Evolutionary conservation across 257 asterid species (phyloP).

Genomic region (Jacaranda copaia): DNA sequence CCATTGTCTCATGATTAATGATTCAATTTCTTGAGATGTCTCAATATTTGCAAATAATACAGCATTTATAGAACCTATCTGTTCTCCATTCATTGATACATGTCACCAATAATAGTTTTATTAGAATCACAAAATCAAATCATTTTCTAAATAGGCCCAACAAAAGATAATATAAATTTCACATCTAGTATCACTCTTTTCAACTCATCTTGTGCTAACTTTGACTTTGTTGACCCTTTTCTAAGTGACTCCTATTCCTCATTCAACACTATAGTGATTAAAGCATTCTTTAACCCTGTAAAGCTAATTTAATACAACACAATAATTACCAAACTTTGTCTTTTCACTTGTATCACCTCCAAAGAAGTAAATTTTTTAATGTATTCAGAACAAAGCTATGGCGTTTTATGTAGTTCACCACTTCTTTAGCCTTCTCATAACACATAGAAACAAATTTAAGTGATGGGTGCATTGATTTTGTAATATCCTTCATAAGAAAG

Average conservation of each 20-base stretch:
- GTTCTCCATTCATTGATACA: constrained; percentile 14
- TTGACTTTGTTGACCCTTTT: constrained; percentile 12
- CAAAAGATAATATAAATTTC: not conserved
- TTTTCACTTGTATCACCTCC: constrained; percentile 27
- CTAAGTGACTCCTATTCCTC: constrained; percentile 19
- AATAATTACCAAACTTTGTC: constrained; percentile 15
- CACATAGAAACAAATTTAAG: not conserved
- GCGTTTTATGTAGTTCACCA: constrained; percentile 13
- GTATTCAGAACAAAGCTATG: constrained; percentile 12
- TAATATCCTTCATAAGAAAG: constrained; percentile 18
- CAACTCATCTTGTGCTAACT: constrained; percentile 1
- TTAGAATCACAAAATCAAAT: constrained; percentile 24
- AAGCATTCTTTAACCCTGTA: not conserved
- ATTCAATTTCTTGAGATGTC: constrained; percentile 2
- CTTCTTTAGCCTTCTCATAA: constrained; percentile 22
- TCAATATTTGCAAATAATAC: not conserved
- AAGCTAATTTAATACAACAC: not conserved
- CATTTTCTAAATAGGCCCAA: constrained; percentile 16
- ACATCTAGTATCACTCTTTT: constrained; percentile 18
- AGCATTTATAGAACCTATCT: not conserved
- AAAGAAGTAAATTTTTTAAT: constrained; percentile 11
- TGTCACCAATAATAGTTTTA: constrained; percentile 13
- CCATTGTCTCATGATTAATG: not conserved
- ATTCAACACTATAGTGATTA: constrained; percentile 5
- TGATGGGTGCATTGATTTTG: not conserved